These are phyloP conservation scores for Pyricularia grisea DNA, from an alignment of 2,329 filamentous ascomycete genomes.

Conservation along the genomic window DNA sequence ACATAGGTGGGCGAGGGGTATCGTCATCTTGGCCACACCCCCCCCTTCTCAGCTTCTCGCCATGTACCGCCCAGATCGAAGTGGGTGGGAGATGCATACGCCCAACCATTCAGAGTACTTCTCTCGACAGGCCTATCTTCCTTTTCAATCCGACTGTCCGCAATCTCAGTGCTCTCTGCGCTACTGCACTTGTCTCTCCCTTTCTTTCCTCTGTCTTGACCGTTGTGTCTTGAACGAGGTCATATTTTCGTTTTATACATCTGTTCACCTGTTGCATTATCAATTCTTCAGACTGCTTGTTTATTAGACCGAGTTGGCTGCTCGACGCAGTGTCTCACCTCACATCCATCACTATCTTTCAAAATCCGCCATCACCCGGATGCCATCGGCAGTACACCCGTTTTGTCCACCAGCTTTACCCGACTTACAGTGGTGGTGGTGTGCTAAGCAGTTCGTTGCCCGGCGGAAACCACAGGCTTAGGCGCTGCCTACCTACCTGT, in stretches of 20 bases:
- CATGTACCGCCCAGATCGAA: not conserved
- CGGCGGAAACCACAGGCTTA: not conserved
- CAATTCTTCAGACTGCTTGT: not conserved
- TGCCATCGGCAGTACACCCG: not conserved
- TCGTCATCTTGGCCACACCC: not conserved
- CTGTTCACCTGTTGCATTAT: not conserved
- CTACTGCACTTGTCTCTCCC: not conserved
- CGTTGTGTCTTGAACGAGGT: not conserved
- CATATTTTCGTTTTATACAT: not conserved
- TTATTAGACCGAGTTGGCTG: not conserved
- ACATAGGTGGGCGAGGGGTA: not conserved
- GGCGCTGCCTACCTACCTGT: not conserved
- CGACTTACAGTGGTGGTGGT: not conserved
- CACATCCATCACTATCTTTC: not conserved
- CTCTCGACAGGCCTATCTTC: not conserved
- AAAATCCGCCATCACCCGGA: not conserved
- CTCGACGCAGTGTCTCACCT: not conserved
- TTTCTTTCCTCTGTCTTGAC: not conserved
- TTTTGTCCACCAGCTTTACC: not conserved
- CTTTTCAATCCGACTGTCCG: not conserved
- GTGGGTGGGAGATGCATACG: not conserved
- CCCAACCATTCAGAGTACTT: not conserved
- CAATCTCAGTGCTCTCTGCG: not conserved
- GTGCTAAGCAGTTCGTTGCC: not conserved
- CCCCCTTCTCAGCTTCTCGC: not conserved